Base-by-base conservation (phyloP, 1,284 basidiomycete species). In the Tausonia pullulans region DNA sequence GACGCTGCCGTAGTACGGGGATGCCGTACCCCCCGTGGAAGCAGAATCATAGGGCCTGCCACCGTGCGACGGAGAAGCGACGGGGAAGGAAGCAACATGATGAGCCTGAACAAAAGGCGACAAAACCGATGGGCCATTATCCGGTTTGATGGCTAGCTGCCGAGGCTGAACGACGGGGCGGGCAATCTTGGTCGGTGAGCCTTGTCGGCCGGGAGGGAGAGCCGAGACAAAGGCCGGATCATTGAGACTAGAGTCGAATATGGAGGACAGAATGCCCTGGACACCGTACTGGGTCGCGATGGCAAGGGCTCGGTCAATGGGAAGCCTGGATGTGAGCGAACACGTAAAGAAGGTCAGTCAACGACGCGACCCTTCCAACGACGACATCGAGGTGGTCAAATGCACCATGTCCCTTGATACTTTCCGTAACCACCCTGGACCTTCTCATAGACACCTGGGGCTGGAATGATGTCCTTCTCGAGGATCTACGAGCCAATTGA, bases 361-460 rank as follows among this genome's bases (percentile, higher is more conserved):
- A 16, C 66, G 53, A 65, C 14, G 41, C 27, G 58, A 48, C 44
- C n/a, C 50, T 39, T 60, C 51, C 39, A 46, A 27, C 3, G 14
- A 45, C 44, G n/a, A 27, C n/a, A 14, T 55, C 8, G 44, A 27
- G 27, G 41, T 10, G 11, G 62, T 16, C 6, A 11, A 50, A 73
- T 80, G 74, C 71, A 93, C 95, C 96, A 99, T 60, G 96, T 98
- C 67, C 96, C 96, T 76, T 99, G 96, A 76, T 98, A 99, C 79
- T 97, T 97, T 54, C 96, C 96, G 73, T 98, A 98, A 52, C 96
- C 96, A 58, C 96, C 96, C 76, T 99, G 96, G 10, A 99, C 92
- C 76, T 98, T 98, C 77, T 99, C 95, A 76, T 98, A 94, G 76
- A 91, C 87, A 61, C 94, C 94, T 56, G 88, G 88, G 10, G 41